A percentile compares a stretch with the other conserved stretches of the same genome.
Conservation (phyloP, 768 basidiomycete genomes). For the Mycena belliarum region DNA sequence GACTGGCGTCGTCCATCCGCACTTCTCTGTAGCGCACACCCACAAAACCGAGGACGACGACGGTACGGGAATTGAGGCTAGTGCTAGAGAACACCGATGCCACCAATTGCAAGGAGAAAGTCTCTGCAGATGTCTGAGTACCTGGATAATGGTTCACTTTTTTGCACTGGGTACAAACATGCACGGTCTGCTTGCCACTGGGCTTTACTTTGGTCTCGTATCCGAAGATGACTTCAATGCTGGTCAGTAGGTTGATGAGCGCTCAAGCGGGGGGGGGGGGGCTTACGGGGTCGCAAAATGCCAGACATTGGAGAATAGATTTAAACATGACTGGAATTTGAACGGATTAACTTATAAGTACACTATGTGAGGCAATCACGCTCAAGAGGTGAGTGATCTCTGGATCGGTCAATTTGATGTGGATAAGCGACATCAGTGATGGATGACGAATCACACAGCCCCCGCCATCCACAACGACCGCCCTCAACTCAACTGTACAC, state of each 20-base stretch:
- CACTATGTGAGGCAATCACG: too few relatives aligned
- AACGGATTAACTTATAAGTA: too few relatives aligned
- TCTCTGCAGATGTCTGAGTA: not conserved
- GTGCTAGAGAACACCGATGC: constrained; percentile 8
- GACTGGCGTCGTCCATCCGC: constrained; percentile 9
- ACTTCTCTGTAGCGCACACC: constrained; percentile 10
- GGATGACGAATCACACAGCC: too few relatives aligned
- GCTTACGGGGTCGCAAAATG: not conserved
- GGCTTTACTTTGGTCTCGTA: not conserved
- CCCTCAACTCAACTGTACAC: too few relatives aligned
- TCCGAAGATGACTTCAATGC: not conserved
- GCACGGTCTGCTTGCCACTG: not conserved
- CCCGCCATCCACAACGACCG: too few relatives aligned
- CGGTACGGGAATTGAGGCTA: constrained; percentile 1
- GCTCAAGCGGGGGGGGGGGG: not conserved
- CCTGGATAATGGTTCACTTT: not conserved
- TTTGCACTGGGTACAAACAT: not conserved
- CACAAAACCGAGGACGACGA: not conserved
- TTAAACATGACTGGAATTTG: not conserved
- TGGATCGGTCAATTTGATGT: too few relatives aligned
- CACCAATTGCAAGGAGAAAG: not conserved
- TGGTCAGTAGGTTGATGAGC: not conserved
- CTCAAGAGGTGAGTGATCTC: too few relatives aligned
- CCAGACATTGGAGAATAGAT: not conserved
- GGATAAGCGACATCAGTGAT: too few relatives aligned